Evolutionary conservation across 306 rosid species (phyloP), one percentile per base, ranked within the genome.

Genomic region (Pueraria montana): DNA sequence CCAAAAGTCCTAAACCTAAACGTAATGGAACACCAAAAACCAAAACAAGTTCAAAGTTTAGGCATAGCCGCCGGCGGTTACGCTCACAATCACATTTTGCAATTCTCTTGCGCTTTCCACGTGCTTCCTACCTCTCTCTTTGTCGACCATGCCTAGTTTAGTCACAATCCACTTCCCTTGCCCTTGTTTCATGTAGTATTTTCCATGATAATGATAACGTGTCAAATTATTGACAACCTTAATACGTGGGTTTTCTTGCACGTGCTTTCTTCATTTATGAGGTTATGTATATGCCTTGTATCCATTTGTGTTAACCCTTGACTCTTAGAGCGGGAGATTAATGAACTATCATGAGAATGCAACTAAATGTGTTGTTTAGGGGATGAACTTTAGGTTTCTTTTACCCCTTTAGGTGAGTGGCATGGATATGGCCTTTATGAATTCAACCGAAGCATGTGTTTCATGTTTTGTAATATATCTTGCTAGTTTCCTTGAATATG

Each of bases 111-210:
- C 2, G 56, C 17, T 78, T 50, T 49, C 43, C 69, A 21, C 45
- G 42, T 68, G 81, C 46, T 79, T 6, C 45, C 53, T 18, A 27
- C n/a, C n/a, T 27, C 32, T 27, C 30, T 18, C n/a, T 11, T 4
- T 18, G 2, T 2, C 36, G 17, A 3, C 69, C 18, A 30, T 63
- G 12, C 21, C n/a, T 63, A 27, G 69, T 12, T 64, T 17, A 7
- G 24, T 42, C 34, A 38, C 17, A 38, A 56, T 46, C 30, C 52
- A 30, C 32, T 30, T 30, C 4, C 34, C 40, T 26, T 4, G 65
- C 32, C 72, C 64, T 62, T 78, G 84, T 48, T 34, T 61, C 65
- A 48, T 62, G 48, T 32, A 45, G 48, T 32, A 45, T 13, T 20
- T 70, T 58, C 2, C 38, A 18, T 38, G 17, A n/a, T 26, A 24